phyloP scores from a whole-genome alignment of 495 filamentous ascomycete species.

The Xylaria intraflava region DNA sequence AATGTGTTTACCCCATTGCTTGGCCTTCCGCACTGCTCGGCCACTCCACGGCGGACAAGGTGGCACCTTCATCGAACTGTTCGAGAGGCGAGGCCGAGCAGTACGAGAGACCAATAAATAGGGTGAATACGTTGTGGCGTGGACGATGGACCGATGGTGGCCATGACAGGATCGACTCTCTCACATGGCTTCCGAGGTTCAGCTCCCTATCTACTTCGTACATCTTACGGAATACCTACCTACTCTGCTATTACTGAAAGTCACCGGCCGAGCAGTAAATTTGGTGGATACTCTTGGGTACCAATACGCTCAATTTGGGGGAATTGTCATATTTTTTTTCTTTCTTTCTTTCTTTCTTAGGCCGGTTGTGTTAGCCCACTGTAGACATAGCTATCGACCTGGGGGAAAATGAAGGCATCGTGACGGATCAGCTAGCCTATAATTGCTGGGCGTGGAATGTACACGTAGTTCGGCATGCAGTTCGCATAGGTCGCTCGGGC shows the following conservation, averaged over 20 bases:
- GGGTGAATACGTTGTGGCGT: too few species aligned
- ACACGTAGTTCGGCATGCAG: conserved; percentile 16
- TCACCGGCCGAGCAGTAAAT: not conserved
- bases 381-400: not conserved
- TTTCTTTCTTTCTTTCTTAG: not conserved
- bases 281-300: conserved; percentile 8
- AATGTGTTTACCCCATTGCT: too few species aligned
- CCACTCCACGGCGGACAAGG: too few species aligned
- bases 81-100: too few species aligned
- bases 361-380: not conserved
- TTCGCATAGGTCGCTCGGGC: conserved; percentile 14
- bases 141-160: not conserved
- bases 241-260: not conserved
- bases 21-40: too few species aligned
- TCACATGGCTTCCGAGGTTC: conserved; percentile 1
- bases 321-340: not conserved
- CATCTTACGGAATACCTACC: too few species aligned
- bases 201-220: not conserved
- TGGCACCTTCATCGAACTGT: too few species aligned
- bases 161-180: not conserved
- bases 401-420: conserved; percentile 13
- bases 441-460: conserved; percentile 6
- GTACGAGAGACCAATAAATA: too few species aligned
- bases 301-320: conserved; percentile 3
- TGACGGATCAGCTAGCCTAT: conserved; percentile 10